These are phyloP conservation scores for Cutaneotrichosporon cavernicola DNA, from an alignment of 1,284 basidiomycete species.

Conservation along the genomic window DNA sequence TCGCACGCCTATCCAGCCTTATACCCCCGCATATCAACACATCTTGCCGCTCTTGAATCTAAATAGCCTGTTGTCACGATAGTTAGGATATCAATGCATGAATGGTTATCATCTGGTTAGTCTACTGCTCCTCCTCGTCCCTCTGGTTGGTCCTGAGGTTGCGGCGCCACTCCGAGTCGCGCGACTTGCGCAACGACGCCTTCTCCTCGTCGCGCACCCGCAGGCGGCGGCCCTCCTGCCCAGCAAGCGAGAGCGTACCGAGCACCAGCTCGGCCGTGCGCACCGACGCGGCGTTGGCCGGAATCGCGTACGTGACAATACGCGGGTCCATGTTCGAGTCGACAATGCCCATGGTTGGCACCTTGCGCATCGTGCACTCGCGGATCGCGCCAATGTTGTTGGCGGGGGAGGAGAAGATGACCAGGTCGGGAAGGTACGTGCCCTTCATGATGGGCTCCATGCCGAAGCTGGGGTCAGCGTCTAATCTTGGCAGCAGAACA, in stretches of 20 bases:
- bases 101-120: background rate
- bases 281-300: slow-evolving; percentile 78
- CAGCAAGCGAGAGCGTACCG: slow-evolving; percentile 88
- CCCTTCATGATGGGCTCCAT: slow-evolving; percentile 60
- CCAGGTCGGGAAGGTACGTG: slow-evolving; percentile 77
- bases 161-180: slow-evolving; percentile 11
- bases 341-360: slow-evolving; percentile 84
- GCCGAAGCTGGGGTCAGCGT: slow-evolving; percentile 58
- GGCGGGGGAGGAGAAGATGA: slow-evolving; percentile 83
- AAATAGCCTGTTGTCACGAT: background rate
- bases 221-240: slow-evolving; percentile 65
- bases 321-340: slow-evolving; percentile 96
- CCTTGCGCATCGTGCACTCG: slow-evolving; percentile 77
- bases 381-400: slow-evolving; percentile 78
- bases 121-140: slow-evolving; percentile 2
- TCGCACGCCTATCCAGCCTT: background rate
- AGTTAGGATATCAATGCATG: slow-evolving; percentile 2
- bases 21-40: background rate
- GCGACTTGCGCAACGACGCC: slow-evolving; percentile 4
- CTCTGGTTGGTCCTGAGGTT: background rate
- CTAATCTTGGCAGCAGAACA: background rate
- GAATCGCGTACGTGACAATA: slow-evolving; percentile 96
- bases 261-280: slow-evolving; percentile 86
- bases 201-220: slow-evolving; percentile 18
- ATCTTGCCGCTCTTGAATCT: background rate